Evolutionary conservation across 2,329 filamentous ascomycete genomes (phyloP).

Genomic region (Chalaropsis thielavioides): DNA sequence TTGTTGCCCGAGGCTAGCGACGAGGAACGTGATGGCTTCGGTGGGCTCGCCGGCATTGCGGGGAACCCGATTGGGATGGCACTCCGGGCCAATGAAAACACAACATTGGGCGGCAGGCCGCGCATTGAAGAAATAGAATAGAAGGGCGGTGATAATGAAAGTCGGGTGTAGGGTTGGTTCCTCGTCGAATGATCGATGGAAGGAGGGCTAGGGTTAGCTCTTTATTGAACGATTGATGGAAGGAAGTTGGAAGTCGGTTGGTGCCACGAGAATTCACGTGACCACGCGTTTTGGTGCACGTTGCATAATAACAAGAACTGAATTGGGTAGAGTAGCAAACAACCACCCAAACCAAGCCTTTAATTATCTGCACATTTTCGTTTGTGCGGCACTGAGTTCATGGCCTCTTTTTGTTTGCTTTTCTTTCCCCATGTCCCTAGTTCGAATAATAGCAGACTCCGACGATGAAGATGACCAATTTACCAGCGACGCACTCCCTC

Average conservation of each 20-base stretch:
- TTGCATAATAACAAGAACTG: background rate
- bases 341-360: background rate
- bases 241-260: background rate
- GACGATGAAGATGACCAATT: conserved; percentile 26
- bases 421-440: conserved; percentile 7
- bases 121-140: conserved; percentile 49
- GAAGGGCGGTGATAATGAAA: background rate
- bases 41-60: conserved; percentile 21
- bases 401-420: background rate
- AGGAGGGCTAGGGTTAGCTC: background rate
- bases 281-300: background rate
- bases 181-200: background rate
- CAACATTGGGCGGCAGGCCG: conserved; percentile 22
- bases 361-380: background rate
- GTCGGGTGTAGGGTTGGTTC: no score
- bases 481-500: conserved; percentile 18
- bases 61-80: conserved; percentile 19
- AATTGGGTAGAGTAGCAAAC: background rate
- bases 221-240: background rate
- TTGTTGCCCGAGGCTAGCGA: conserved; percentile 28
- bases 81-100: conserved; percentile 14
- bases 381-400: background rate
- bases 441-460: conserved; percentile 27
- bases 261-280: background rate
- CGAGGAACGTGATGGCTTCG: conserved; percentile 27